A percentile compares a stretch with the other conserved stretches of the same genome.
phyloP scores from a whole-genome alignment of 2,329 filamentous ascomycete genomes.

The Cladosporium velox region DNA sequence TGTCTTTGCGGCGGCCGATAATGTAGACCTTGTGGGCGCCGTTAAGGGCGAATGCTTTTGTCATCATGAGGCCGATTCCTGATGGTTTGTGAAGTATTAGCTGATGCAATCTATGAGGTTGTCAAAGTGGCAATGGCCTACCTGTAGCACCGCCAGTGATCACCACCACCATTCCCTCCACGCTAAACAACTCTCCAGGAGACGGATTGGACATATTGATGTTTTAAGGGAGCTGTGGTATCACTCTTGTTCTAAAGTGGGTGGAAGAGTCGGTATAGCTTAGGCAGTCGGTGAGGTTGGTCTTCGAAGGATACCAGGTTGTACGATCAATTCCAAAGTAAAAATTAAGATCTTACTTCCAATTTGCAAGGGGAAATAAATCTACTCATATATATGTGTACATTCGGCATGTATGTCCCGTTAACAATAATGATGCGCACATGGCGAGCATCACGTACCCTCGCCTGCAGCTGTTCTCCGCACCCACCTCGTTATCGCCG shows the following conservation, averaged over 20 bases:
- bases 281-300: background rate
- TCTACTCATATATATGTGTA: background rate
- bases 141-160: constrained; percentile 58
- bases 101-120: background rate
- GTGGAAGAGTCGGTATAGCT: background rate
- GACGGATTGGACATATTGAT: background rate
- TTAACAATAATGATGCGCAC: background rate
- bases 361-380: background rate
- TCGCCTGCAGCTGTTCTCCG: background rate
- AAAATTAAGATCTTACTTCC: background rate
- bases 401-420: background rate
- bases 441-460: background rate
- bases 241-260: background rate
- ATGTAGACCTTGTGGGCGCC: constrained; percentile 57
- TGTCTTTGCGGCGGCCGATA: constrained; percentile 51
- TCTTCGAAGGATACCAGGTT: background rate
- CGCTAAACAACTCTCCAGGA: constrained; percentile 46
- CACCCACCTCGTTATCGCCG: background rate
- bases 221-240: background rate
- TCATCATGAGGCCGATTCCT: constrained; percentile 51
- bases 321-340: background rate
- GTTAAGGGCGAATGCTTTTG: constrained; percentile 46
- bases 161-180: constrained; percentile 55
- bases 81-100: background rate
- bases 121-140: constrained; percentile 30